Base-by-base conservation (phyloP, 345 rosid species). In the Salix exigua region DNA sequence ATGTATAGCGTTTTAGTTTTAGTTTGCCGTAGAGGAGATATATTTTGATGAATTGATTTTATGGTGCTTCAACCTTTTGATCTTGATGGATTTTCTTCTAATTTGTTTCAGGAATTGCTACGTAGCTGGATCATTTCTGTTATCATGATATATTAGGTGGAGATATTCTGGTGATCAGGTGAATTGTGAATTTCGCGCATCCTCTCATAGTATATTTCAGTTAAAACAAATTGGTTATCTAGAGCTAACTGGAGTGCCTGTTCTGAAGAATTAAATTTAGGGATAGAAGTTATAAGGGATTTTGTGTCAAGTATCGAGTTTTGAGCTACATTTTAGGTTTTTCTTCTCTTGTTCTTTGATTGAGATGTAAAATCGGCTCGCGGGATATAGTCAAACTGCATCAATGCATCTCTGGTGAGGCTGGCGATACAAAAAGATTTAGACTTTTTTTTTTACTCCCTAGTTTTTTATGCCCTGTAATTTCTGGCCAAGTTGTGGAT, bases 381-480 rank as follows among this genome's bases (percentile, higher is more conserved):
- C 87, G 89, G 87, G 78, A 71, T 87, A 85, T 82, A 85, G 86
- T 81, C 79, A 85, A 86, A 87, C 83, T 86, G 91, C 86, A 86
- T 89, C 44, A 89, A 85, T 77, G 91, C 91, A 90, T 89, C 93
- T 88, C 87, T 70, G 82, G 90, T 77, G 92, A 93, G 93, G 89
- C 86, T 25, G 71, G 84, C 83, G 80, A 90, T 86, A 87, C 91
- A 78, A 78, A 87, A 75, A 80, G 68, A 73, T 82, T 79, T 75
- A 78, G 73, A 68, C 42, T 35, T 73, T n/a, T 75, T 69, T 21
- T 79, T 76, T 68, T 66, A 19, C 58, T 25, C 23, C 58, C 42
- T 75, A 78, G 89, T 63, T 84, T 86, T 78, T 73, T 30, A 70
- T 76, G 76, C 58, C 60, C 71, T 77, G 75, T 81, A 71, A 78